Conservation (phyloP, 1,284 basidiomycete species). For the Fomes fomentarius region DNA sequence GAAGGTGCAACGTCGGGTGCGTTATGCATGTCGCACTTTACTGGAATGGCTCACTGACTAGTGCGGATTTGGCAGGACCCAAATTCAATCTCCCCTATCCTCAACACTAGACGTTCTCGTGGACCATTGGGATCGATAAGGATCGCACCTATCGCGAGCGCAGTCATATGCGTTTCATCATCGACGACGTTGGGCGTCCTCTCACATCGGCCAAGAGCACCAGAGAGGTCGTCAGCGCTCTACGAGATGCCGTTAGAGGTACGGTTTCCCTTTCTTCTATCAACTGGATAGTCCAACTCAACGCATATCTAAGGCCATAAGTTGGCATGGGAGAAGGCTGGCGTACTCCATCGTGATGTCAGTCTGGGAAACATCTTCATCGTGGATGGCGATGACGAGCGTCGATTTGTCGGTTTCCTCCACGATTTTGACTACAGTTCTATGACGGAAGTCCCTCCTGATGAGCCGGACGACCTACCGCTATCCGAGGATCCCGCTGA, state of each 20-base stretch:
- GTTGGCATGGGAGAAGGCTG: background rate
- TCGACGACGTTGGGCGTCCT: slow-evolving; percentile 4
- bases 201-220: slow-evolving; percentile 15
- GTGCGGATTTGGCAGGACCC: too few species aligned
- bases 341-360: slow-evolving; percentile 19
- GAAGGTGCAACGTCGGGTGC: too few species aligned
- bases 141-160: background rate
- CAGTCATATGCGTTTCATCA: slow-evolving; percentile 6
- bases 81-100: background rate
- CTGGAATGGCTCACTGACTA: too few species aligned
- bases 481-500: background rate
- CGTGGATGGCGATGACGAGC: background rate
- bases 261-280: background rate
- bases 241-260: slow-evolving; percentile 18
- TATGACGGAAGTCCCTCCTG: background rate
- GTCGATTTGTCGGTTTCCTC: too few species aligned
- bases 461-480: too few species aligned
- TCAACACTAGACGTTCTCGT: background rate
- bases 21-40: too few species aligned
- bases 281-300: background rate
- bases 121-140: background rate
- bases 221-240: slow-evolving; percentile 10
- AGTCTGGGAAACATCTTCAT: slow-evolving; percentile 21
- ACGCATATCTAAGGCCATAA: slow-evolving; percentile 4
- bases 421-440: too few species aligned